phyloP scores from a whole-genome alignment of 768 basidiomycete species.

The Fomitopsis pulvina region DNA sequence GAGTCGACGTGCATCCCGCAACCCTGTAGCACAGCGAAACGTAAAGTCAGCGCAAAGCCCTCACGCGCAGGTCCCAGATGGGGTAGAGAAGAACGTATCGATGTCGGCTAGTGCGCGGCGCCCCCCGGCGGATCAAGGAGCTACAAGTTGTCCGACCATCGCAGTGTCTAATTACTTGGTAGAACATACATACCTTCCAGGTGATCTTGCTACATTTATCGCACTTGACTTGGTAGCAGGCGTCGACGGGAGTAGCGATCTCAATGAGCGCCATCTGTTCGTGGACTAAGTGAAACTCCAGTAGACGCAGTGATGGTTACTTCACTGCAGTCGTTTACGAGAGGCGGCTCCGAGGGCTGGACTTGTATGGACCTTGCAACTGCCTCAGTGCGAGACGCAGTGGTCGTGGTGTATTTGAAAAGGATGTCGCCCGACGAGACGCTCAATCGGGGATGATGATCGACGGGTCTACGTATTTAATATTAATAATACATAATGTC shows the following conservation, averaged over 20 bases:
- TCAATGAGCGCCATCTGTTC: slow-evolving; percentile 3
- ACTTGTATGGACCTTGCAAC: neutral
- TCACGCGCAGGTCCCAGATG: slow-evolving; percentile 1
- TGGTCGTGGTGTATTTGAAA: too few species aligned
- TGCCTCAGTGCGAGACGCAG: too few species aligned
- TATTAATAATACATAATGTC: too few species aligned
- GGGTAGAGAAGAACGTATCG: neutral
- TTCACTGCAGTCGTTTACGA: neutral
- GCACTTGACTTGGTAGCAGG: slow-evolving; percentile 55
- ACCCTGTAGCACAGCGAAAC: slow-evolving; percentile 39
- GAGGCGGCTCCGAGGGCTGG: neutral
- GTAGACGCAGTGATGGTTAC: neutral
- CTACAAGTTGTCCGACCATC: neutral
- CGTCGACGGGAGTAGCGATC: slow-evolving; percentile 34
- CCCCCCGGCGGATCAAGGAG: neutral
- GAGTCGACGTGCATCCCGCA: slow-evolving; percentile 61
- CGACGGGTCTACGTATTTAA: too few species aligned
- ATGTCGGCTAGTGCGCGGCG: neutral
- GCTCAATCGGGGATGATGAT: too few species aligned
- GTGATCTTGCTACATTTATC: slow-evolving; percentile 59
- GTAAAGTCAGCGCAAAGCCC: slow-evolving; percentile 8
- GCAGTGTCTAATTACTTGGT: neutral
- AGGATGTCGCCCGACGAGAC: too few species aligned
- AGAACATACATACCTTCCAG: slow-evolving; percentile 52
- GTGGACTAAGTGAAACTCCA: neutral